Evolutionary conservation across 805 yeast species (phyloP).

Genomic region (Jamesozyma jinghongensis): DNA sequence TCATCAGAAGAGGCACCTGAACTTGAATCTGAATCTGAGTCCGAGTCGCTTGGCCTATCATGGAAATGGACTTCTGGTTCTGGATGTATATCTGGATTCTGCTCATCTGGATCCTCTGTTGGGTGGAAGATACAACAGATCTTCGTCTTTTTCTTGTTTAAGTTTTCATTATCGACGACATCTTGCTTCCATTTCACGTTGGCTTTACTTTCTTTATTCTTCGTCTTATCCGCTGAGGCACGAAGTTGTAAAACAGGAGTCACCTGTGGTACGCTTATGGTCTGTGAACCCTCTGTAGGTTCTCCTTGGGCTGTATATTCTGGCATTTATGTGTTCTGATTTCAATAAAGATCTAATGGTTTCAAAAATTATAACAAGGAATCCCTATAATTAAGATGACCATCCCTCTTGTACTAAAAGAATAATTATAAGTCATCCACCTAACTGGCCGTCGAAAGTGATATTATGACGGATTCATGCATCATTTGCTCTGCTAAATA

Average conservation of each 20-base stretch:
- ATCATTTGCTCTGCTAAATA: too few relatives aligned
- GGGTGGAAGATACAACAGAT: slow-evolving; percentile 88
- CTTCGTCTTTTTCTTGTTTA: slow-evolving; percentile 84
- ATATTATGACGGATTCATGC: too few relatives aligned
- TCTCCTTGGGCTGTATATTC: background rate
- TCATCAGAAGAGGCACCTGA: slow-evolving; percentile 35
- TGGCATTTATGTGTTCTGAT: background rate
- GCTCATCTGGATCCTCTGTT: slow-evolving; percentile 25
- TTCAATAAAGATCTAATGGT: too few relatives aligned
- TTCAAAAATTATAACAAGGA: too few relatives aligned
- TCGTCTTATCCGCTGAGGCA: slow-evolving; percentile 7
- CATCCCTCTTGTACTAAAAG: too few relatives aligned
- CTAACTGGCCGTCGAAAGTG: too few relatives aligned
- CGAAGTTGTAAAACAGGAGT: slow-evolving; percentile 24
- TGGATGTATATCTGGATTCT: slow-evolving; percentile 7
- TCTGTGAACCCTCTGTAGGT: slow-evolving; percentile 14
- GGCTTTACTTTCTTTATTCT: slow-evolving; percentile 22
- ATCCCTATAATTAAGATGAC: too few relatives aligned
- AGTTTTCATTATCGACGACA: slow-evolving; percentile 80
- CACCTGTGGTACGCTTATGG: slow-evolving; percentile 12
- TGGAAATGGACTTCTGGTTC: slow-evolving; percentile 6
- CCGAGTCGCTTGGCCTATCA: slow-evolving; percentile 1
- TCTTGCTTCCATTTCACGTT: slow-evolving; percentile 79
- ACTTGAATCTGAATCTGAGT: slow-evolving; percentile 19
- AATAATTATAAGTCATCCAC: too few relatives aligned